phyloP scores from a whole-genome alignment of 257 asterid species.

The Scutellaria baicalensis region DNA sequence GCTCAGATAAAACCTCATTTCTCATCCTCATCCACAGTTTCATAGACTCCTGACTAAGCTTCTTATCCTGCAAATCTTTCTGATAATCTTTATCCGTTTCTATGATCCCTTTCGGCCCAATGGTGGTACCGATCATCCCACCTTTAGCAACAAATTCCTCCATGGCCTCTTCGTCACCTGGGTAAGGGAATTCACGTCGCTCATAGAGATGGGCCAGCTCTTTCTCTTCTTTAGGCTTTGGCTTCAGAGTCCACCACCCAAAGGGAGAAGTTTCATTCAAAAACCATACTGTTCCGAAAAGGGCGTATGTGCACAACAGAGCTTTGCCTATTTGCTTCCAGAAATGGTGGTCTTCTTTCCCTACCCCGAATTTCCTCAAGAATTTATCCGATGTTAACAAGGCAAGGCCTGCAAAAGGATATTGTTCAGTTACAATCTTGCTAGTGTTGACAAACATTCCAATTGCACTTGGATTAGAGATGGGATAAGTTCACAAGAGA shows the following conservation, averaged over 20 bases:
- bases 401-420: constrained; percentile 20
- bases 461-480: not conserved
- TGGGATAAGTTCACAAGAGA: not conserved
- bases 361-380: constrained; percentile 62
- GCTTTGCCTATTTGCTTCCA: constrained; percentile 90
- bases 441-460: not conserved
- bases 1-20: constrained; percentile 63
- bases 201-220: constrained; percentile 84
- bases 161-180: constrained; percentile 89
- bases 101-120: constrained; percentile 81
- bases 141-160: constrained; percentile 76
- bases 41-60: constrained; percentile 77
- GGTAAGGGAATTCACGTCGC: constrained; percentile 73
- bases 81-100: constrained; percentile 67
- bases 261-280: constrained; percentile 84
- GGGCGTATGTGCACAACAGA: constrained; percentile 64
- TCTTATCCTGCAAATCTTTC: constrained; percentile 84
- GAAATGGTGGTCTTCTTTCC: constrained; percentile 83
- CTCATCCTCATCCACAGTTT: constrained; percentile 92
- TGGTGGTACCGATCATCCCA: constrained; percentile 93
- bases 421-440: not conserved
- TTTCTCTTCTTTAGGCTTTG: constrained; percentile 77
- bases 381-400: constrained; percentile 51
- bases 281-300: constrained; percentile 67
- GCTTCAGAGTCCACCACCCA: constrained; percentile 93